Base-by-base conservation (phyloP, 1,139 yeast genomes). In the Pichia kudriavzevii region DNA sequence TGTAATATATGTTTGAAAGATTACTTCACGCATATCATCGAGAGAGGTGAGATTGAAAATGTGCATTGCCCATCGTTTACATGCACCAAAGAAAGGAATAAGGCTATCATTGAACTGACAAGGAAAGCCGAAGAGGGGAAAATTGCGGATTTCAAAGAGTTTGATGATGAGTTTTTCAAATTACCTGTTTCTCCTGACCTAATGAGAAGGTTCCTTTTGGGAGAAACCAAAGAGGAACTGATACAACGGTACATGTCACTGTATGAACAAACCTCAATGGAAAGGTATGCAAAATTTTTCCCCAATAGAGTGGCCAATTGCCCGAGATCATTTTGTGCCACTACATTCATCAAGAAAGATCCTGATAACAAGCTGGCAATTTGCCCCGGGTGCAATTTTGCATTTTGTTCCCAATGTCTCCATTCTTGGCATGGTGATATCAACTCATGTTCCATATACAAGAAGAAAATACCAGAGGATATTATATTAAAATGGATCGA, bases 351-450 rank as follows among this genome's bases (percentile, higher is more conserved):
- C 39, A 56, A 76, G 41, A 63, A 64, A 37, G 60, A 74, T 41
- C 56, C 67, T n/a, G 69, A 66, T 35, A 75, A 71, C 12, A 57
- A 66, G n/a, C 56, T 79, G 41, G 66, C 75, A 7, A 62, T 69
- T 13, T 79, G 88, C 46, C 59, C 65, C 0, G 46, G 52, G 8
- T 79, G 85, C 51, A 54, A 59, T 11, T 64, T 69, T 48, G 79
- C 81, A 2, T 79, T 75, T 48, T 79, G 87, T 49, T 63, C 64
- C 42, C 65, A 64, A 23, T 79, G 87, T 52, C 56, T 64, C 11
- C 75, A 71, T 43, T 72, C 82, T 2, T 78, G 82, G 79, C 88
- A 79, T 55, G 82, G 83, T 2, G 58, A 67, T 14, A 66, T 61
- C 38, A 67, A 69, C 35, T 48, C 54, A 18, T 75, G 82, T 49